phyloP scores from a whole-genome alignment of 768 basidiomycete genomes.

The Cystobasidium ongulense region DNA sequence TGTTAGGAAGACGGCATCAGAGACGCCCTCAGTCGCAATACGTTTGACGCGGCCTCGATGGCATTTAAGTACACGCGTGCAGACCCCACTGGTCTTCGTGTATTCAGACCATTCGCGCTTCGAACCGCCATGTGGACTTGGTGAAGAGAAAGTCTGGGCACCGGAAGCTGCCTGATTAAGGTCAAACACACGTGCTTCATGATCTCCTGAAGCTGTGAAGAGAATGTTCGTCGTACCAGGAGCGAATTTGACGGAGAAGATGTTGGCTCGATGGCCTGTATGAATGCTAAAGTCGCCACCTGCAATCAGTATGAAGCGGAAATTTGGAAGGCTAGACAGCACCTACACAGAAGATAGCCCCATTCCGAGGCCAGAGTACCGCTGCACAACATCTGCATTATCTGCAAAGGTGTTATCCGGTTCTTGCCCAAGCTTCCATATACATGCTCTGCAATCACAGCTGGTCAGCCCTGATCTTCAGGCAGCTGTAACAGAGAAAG shows the following conservation, averaged over 20 bases:
- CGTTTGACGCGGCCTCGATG: slow-evolving; percentile 40
- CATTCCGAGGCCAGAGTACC: slow-evolving; percentile 9
- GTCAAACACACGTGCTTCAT: slow-evolving; percentile 39
- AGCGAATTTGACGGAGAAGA: slow-evolving; percentile 39
- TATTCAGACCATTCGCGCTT: slow-evolving; percentile 13
- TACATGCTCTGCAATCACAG: slow-evolving; percentile 8
- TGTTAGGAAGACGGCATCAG: slow-evolving; percentile 36
- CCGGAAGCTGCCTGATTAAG: slow-evolving; percentile 22
- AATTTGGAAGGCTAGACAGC: neutral
- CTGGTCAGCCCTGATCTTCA: neutral
- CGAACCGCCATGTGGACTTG: neutral
- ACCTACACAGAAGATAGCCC: slow-evolving; percentile 19
- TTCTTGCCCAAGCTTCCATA: slow-evolving; percentile 34
- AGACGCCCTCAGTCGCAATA: slow-evolving; percentile 35
- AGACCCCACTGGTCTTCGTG: slow-evolving; percentile 2
- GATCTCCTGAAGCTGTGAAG: slow-evolving; percentile 36
- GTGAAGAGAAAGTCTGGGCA: neutral
- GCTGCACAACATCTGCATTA: slow-evolving; percentile 15
- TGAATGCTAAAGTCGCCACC: slow-evolving; percentile 10
- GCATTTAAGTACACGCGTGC: slow-evolving; percentile 35
- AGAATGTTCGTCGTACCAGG: slow-evolving; percentile 19
- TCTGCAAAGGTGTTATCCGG: slow-evolving; percentile 3
- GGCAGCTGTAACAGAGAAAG: neutral
- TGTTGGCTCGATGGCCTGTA: slow-evolving; percentile 38
- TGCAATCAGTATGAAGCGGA: neutral